A percentile compares a stretch with the other conserved stretches of the same genome.
Evolutionary conservation across 805 yeast species (phyloP).

Genomic region (Cyberlindnera maritima): DNA sequence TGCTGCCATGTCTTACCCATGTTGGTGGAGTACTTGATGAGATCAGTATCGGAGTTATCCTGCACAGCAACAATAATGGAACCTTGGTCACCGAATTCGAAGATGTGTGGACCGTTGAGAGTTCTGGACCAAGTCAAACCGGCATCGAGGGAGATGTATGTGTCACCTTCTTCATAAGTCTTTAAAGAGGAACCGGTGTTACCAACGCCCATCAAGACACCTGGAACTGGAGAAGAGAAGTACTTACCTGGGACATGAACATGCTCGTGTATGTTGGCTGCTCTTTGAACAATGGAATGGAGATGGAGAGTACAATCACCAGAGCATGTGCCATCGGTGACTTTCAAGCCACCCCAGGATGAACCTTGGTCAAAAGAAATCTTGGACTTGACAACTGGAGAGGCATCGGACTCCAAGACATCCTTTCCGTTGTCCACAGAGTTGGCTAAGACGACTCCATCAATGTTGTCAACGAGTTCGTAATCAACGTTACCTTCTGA

Average conservation of each 20-base stretch:
- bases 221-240: slow-evolving; percentile 42
- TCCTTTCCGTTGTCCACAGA: slow-evolving; percentile 22
- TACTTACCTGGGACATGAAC: slow-evolving; percentile 27
- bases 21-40: slow-evolving; percentile 57
- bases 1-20: slow-evolving; percentile 69
- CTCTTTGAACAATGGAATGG: slow-evolving; percentile 33
- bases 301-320: slow-evolving; percentile 32
- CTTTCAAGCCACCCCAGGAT: slow-evolving; percentile 31
- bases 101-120: slow-evolving; percentile 48
- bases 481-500: slow-evolving; percentile 32
- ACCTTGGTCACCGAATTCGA: slow-evolving; percentile 76
- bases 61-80: slow-evolving; percentile 67
- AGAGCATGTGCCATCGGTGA: slow-evolving; percentile 25
- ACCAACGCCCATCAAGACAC: slow-evolving; percentile 43
- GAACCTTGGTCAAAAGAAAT: slow-evolving; percentile 39
- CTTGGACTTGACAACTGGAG: slow-evolving; percentile 26
- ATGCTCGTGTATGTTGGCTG: slow-evolving; percentile 15
- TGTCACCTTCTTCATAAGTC: slow-evolving; percentile 33
- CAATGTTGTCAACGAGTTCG: slow-evolving; percentile 44
- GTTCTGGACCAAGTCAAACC: slow-evolving; percentile 70
- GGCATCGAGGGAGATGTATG: slow-evolving; percentile 73
- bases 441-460: slow-evolving; percentile 61
- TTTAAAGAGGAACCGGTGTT: slow-evolving; percentile 30
- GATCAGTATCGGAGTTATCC: slow-evolving; percentile 32
- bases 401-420: slow-evolving; percentile 8